These are phyloP conservation scores for Saksenaea oblongispora DNA, from an alignment of 371 early-diverging fungal genomes.

Conservation along the genomic window DNA sequence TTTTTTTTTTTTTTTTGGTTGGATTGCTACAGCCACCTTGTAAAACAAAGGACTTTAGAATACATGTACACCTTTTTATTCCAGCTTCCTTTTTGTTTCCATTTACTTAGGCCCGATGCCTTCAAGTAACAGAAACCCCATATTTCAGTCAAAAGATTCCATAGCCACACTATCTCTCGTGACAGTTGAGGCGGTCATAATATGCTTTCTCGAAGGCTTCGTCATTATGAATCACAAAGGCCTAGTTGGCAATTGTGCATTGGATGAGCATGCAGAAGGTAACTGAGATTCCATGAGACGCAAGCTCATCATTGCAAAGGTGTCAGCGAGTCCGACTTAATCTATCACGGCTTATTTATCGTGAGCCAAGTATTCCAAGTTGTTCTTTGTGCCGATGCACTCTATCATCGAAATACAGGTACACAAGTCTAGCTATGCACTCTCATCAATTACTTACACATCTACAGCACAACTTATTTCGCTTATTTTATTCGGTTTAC, in stretches of 20 bases:
- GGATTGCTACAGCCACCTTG: background rate
- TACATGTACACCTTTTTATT: background rate
- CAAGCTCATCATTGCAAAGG: conserved; percentile 19
- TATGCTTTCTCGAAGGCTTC: conserved; percentile 46
- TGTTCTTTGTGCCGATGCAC: conserved; percentile 44
- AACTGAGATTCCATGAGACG: background rate
- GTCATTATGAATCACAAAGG: conserved; percentile 43
- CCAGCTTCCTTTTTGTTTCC: conserved; percentile 6
- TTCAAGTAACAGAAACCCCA: conserved; percentile 10
- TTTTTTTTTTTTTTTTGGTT: background rate
- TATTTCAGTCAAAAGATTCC: conserved; percentile 38
- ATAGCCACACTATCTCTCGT: conserved; percentile 31
- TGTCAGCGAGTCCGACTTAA: conserved; percentile 56
- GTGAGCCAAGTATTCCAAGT: conserved; percentile 52
- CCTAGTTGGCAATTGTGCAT: conserved; percentile 39
- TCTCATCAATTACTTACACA: background rate
- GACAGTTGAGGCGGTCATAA: conserved; percentile 34
- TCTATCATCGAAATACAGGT: conserved; percentile 52
- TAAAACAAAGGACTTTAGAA: background rate
- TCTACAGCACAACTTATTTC: conserved; percentile 41
- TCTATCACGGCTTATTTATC: conserved; percentile 52
- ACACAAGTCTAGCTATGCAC: background rate
- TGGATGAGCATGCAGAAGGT: conserved; percentile 25
- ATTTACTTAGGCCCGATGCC: background rate
- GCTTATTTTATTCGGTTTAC: conserved; percentile 42